Base-by-base conservation (phyloP, 129 eudicot genomes). In the Helianthus tuberosus region DNA sequence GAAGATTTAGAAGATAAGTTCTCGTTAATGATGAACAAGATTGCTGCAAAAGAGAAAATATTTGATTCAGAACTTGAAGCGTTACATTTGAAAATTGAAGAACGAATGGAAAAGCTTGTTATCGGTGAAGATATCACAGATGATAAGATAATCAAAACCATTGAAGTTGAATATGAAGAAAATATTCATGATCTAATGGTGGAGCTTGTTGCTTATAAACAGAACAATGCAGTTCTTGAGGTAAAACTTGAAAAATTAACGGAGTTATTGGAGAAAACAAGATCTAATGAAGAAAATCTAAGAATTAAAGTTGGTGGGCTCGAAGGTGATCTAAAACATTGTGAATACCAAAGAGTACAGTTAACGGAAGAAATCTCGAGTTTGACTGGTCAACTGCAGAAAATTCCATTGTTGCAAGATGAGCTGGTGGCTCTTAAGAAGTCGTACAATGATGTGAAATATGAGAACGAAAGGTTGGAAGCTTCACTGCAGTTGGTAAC, bases 341-440 rank as follows among this genome's bases (percentile, higher is more conserved):
- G 81, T 48, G 92, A 87, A 60, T 78, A 71, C 72, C 85, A 87
- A 75, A 83, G 66, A 60, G 77, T 80, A 55, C 88, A 84, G 44
- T 77, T 90, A 60, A 69, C 74, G 11, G 88, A 87, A 75, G 93
- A 90, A 69, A 85, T 80, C 70, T 75, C 82, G 35, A 75, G 77
- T 76, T 84, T 90, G 20, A 61, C 73, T 43, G 72, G 12, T 65
- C 87, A 85, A 47, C 55, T 90, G 86, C 81, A 74, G 78, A 84
- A 78, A 51, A 49, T 86, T 38, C 77, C 90, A 12, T 13, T 29
- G 23, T 79, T 87, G 62, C 93, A 87, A 49, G 86, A 83, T 54
- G 93, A 90, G 77, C 81, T 87, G 47, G 70, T 90, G 81, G 51
- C 36, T 70, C 82, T 90, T 54, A 87, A 85, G 87, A 74, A 79